phyloP scores from a whole-genome alignment of 1,139 yeast species.

The Geotrichum macrosporum region DNA sequence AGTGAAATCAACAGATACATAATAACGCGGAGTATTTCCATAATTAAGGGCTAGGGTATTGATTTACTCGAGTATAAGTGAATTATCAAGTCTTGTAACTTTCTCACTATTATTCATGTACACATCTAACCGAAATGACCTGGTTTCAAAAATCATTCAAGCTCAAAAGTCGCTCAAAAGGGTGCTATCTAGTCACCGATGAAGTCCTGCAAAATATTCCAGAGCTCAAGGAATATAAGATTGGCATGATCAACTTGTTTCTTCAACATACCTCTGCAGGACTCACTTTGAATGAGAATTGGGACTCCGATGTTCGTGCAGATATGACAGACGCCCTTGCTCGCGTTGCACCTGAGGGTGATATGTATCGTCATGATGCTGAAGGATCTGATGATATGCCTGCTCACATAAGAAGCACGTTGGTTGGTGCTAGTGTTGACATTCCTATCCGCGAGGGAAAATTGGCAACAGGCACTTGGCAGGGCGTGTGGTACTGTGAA shows the following conservation, averaged over 20 bases:
- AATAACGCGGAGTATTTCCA: too few relatives aligned
- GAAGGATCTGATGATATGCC: constrained; percentile 84
- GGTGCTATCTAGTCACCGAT: constrained; percentile 66
- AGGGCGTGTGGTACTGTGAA: constrained; percentile 72
- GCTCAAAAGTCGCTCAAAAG: constrained; percentile 56
- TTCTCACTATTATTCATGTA: neutral
- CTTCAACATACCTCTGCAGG: constrained; percentile 79
- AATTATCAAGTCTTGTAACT: too few relatives aligned
- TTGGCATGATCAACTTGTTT: constrained; percentile 64
- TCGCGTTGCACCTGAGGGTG: constrained; percentile 67
- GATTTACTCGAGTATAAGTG: too few relatives aligned
- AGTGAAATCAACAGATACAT: too few relatives aligned
- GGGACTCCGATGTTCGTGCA: constrained; percentile 69
- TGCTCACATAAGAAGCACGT: constrained; percentile 64
- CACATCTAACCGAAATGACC: constrained; percentile 18
- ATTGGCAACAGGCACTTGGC: constrained; percentile 78
- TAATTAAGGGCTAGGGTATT: too few relatives aligned
- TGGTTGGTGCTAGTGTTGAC: constrained; percentile 60
- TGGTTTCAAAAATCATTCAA: constrained; percentile 50
- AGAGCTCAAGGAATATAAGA: constrained; percentile 53
- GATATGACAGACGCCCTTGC: constrained; percentile 65
- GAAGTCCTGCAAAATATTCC: constrained; percentile 57
- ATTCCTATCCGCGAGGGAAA: constrained; percentile 68
- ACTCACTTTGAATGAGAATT: constrained; percentile 69
- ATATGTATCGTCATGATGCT: constrained; percentile 56